These are phyloP conservation scores for Dactylellina leptospora DNA, from an alignment of 2,329 filamentous ascomycete species.

Conservation along the genomic window DNA sequence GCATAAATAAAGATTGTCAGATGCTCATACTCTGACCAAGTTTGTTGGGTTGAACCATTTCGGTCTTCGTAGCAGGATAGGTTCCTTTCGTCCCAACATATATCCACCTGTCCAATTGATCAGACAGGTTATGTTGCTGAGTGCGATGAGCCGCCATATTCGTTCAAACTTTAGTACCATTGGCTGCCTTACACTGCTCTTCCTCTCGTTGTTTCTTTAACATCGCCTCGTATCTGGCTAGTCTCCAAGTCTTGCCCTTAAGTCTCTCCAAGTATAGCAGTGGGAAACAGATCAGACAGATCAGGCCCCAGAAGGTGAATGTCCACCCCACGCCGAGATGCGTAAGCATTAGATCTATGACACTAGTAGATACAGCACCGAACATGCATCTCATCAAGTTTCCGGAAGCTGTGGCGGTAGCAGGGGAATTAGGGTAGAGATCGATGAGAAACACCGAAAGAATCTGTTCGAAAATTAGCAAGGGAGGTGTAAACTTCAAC, in stretches of 20 bases:
- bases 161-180: background rate
- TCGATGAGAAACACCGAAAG: conserved; percentile 72
- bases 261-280: conserved; percentile 65
- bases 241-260: conserved; percentile 65
- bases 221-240: conserved; percentile 60
- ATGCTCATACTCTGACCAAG: too few species aligned
- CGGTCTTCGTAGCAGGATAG: too few species aligned
- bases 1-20: too few species aligned
- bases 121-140: background rate
- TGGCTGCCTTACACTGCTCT: conserved; percentile 2
- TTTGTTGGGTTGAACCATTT: too few species aligned
- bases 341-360: conserved; percentile 69
- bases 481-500: too few species aligned
- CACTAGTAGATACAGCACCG: conserved; percentile 69
- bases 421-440: conserved; percentile 69
- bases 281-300: conserved; percentile 65
- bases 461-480: conserved; percentile 9
- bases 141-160: too few species aligned
- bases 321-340: conserved; percentile 70
- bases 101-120: background rate
- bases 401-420: conserved; percentile 71
- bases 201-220: conserved; percentile 26
- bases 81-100: too few species aligned
- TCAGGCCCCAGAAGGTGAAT: conserved; percentile 68
- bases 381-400: conserved; percentile 71